Evolutionary conservation across 2,329 filamentous ascomycete genomes (phyloP).

Genomic region (Camillea tinctor): DNA sequence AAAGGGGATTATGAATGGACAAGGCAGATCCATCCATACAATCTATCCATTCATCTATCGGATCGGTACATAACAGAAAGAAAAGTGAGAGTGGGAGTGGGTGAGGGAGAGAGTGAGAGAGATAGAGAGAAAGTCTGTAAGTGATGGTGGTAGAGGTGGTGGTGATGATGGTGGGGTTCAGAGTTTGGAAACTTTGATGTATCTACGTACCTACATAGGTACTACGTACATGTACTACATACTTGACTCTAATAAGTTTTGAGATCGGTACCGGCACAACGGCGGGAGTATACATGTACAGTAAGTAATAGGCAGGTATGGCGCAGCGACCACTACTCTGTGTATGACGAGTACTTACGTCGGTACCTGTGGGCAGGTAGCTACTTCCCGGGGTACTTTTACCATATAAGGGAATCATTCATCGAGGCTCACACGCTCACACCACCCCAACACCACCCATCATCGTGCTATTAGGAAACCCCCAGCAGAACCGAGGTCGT

Average conservation of each 20-base stretch:
- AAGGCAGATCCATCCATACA: no score
- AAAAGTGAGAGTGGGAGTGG: no score
- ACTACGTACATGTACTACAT: neutral
- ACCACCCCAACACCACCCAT: neutral
- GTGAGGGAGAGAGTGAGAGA: no score
- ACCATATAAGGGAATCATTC: neutral
- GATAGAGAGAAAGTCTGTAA: no score
- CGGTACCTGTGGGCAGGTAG: neutral
- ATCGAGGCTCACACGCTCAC: neutral
- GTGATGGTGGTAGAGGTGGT: neutral
- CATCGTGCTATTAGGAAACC: neutral
- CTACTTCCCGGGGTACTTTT: neutral
- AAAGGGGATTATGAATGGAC: neutral
- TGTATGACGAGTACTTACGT: neutral
- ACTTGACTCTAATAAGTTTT: neutral
- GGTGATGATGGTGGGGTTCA: neutral
- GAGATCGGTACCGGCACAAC: neutral
- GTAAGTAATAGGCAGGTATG: neutral
- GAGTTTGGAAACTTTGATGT: no score
- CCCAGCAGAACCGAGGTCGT: neutral
- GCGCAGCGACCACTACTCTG: neutral
- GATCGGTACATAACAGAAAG: no score
- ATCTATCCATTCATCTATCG: no score
- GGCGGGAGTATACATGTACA: neutral
- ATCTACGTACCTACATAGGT: neutral